Evolutionary conservation across 176 grass and related monocot genomes (phyloP).

Genomic region (Rhipidocladum racemiflorum): DNA sequence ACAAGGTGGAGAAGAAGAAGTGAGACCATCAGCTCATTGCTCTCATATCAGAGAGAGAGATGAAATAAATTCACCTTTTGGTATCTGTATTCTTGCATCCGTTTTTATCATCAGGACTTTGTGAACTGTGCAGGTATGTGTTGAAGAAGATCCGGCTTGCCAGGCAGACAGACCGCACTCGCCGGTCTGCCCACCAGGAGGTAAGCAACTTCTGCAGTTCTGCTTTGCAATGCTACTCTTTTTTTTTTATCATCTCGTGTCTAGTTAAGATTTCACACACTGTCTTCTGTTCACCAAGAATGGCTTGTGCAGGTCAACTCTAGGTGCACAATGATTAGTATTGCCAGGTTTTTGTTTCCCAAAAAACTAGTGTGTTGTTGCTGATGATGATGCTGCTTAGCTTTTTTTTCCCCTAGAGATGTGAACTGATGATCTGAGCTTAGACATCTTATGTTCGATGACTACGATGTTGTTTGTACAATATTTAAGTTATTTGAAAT

Average conservation of each 20-base stretch:
- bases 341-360: slow-evolving; percentile 24
- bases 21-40: slow-evolving; percentile 30
- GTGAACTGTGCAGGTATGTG: slow-evolving; percentile 66
- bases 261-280: slow-evolving; percentile 27
- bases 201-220: slow-evolving; percentile 39
- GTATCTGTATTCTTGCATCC: not conserved
- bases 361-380: not conserved
- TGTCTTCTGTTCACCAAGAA: slow-evolving; percentile 18
- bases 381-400: slow-evolving; percentile 4
- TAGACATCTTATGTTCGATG: not conserved
- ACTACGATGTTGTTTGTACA: not conserved
- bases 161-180: slow-evolving; percentile 71
- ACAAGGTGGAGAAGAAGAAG: slow-evolving; percentile 89
- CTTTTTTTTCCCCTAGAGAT: not conserved
- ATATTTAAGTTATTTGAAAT: slow-evolving; percentile 13
- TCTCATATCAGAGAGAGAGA: not conserved
- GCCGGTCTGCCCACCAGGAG: slow-evolving; percentile 83
- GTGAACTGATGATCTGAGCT: not conserved
- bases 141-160: slow-evolving; percentile 88
- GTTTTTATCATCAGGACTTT: slow-evolving; percentile 19
- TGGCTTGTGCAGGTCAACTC: slow-evolving; percentile 7
- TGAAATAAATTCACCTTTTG: not conserved
- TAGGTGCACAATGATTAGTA: slow-evolving; percentile 28
- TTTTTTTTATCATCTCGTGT: slow-evolving; percentile 6
- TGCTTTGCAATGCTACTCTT: not conserved